Evolutionary conservation across 169 alveolate genomes (phyloP).

Genomic region (Miamiensis avidus): DNA sequence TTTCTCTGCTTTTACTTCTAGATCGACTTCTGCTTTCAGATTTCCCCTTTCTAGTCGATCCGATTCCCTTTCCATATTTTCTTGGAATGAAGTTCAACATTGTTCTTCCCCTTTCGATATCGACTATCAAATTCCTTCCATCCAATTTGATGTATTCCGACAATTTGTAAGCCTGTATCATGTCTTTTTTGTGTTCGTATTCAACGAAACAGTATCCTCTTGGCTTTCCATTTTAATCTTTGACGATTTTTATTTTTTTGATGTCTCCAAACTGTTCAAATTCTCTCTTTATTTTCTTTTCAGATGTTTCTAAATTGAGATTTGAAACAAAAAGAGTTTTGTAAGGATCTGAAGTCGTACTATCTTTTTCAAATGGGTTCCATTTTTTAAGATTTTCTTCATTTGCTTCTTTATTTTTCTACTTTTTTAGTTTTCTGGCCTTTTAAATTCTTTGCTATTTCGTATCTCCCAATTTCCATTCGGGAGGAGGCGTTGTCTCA

Average conservation of each 20-base stretch:
- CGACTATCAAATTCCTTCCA: conserved; percentile 94
- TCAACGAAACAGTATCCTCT: conserved; percentile 97
- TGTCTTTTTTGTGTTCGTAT: conserved; percentile 89
- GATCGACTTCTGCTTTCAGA: background rate
- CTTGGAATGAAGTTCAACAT: conserved; percentile 95
- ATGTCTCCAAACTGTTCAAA: conserved; percentile 95
- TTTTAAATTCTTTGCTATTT: background rate
- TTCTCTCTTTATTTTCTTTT: conserved; percentile 88
- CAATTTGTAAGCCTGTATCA: conserved; percentile 89
- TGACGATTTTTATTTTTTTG: conserved; percentile 77
- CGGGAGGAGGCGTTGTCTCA: conserved; percentile 17
- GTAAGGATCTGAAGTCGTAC: conserved; percentile 86
- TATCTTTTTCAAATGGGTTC: conserved; percentile 75
- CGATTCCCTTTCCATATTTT: conserved; percentile 96
- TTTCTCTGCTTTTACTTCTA: background rate
- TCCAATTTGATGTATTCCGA: conserved; percentile 93
- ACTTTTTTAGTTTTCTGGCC: conserved; percentile 24
- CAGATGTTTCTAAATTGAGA: conserved; percentile 92
- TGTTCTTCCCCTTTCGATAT: conserved; percentile 95
- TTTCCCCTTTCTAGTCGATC: conserved; percentile 35
- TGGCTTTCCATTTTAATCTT: conserved; percentile 89
- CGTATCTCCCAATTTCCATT: conserved; percentile 15
- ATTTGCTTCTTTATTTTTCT: conserved; percentile 3
- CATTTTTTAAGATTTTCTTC: conserved; percentile 26
- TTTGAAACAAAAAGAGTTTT: conserved; percentile 95